phyloP scores from a whole-genome alignment of 1,284 basidiomycete genomes.

The Boletus mariae region DNA sequence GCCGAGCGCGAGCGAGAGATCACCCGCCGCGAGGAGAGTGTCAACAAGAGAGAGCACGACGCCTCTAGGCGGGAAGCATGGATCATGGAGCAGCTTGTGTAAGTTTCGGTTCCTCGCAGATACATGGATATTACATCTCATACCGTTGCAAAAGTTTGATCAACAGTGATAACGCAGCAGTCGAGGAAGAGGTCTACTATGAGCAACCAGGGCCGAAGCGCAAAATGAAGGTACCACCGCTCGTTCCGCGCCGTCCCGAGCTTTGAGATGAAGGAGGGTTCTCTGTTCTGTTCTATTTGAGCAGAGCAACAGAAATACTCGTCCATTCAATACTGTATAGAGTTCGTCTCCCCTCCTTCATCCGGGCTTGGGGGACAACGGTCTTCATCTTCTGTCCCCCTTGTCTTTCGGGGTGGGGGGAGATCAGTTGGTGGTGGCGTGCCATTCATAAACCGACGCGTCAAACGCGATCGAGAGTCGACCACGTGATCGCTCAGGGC shows the following conservation, averaged over 20 bases:
- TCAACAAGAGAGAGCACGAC: constrained; percentile 80
- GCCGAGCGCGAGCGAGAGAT: constrained; percentile 80
- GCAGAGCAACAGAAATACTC: constrained; percentile 27
- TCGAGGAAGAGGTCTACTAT: constrained; percentile 79
- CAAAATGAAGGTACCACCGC: constrained; percentile 84
- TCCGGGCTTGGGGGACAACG: constrained; percentile 82
- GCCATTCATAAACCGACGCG: constrained; percentile 19
- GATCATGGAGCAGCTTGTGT: constrained; percentile 89
- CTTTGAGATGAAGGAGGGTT: constrained; percentile 85
- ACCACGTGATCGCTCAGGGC: constrained; percentile 41
- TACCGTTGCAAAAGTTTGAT: constrained; percentile 48
- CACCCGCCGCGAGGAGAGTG: constrained; percentile 72
- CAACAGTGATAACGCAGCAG: constrained; percentile 60
- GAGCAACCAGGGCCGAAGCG: constrained; percentile 63
- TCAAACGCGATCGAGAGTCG: constrained; percentile 29
- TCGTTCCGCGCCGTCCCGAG: constrained; percentile 78
- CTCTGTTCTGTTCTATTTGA: constrained; percentile 39
- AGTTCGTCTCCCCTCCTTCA: constrained; percentile 81
- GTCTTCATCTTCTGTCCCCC: constrained; percentile 68
- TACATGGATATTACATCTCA: constrained; percentile 9
- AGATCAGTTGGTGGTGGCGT: constrained; percentile 39
- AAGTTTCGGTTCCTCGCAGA: constrained; percentile 30
- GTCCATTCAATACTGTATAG: constrained; percentile 43
- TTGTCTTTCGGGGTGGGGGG: constrained; percentile 52
- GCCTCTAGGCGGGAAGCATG: constrained; percentile 77